Conservation (phyloP, 169 alveolate genomes). For the Cryptosporidium felis region DNA sequence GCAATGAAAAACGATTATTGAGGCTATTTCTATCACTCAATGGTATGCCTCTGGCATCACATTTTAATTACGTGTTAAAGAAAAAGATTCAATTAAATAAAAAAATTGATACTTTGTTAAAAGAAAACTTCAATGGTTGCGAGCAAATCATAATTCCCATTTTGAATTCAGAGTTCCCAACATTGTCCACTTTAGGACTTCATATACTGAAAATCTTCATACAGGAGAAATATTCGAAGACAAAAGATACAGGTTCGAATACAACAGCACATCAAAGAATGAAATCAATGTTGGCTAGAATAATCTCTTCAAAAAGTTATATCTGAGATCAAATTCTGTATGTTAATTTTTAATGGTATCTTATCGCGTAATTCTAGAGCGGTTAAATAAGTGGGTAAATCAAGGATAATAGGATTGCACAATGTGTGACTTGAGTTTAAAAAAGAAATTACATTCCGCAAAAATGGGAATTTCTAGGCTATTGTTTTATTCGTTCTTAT, state of each 20-base stretch:
- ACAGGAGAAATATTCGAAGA: background rate
- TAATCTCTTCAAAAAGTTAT: background rate
- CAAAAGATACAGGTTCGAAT: background rate
- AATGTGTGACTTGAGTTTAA: slow-evolving; percentile 8
- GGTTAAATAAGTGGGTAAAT: slow-evolving; percentile 52
- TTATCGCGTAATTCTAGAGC: slow-evolving; percentile 15
- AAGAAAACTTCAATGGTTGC: background rate
- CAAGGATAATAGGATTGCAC: slow-evolving; percentile 25
- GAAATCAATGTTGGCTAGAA: background rate
- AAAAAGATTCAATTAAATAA: background rate
- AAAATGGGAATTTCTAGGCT: background rate
- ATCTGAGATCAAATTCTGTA: background rate
- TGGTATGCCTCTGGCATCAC: slow-evolving; percentile 34
- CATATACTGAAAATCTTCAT: background rate
- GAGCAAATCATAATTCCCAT: slow-evolving; percentile 4
- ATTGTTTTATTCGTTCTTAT: background rate
- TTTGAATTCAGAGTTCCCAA: slow-evolving; percentile 12
- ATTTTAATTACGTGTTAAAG: background rate
- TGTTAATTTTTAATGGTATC: background rate
- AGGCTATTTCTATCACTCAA: slow-evolving; percentile 23
- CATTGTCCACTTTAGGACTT: slow-evolving; percentile 43
- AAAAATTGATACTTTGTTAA: background rate
- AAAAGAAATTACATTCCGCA: background rate
- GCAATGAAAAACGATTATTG: slow-evolving; percentile 18
- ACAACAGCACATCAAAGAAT: background rate